These are phyloP conservation scores for Lindgomyces ingoldianus DNA, from an alignment of 495 filamentous ascomycete genomes.

Conservation along the genomic window DNA sequence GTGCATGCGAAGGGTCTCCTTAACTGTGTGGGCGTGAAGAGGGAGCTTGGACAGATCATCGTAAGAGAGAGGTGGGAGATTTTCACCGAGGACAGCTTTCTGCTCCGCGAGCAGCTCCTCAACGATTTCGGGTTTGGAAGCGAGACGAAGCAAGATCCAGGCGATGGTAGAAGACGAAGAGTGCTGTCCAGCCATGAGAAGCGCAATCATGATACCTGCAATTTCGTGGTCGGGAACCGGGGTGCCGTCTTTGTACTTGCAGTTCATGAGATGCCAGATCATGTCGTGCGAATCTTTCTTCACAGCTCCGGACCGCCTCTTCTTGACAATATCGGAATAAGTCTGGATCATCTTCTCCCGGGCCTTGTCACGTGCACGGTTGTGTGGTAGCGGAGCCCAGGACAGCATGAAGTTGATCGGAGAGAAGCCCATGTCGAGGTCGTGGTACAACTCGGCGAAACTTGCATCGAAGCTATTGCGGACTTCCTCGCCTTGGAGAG, in stretches of 20 bases:
- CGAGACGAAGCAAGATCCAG: slow-evolving; percentile 63
- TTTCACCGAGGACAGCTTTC: slow-evolving; percentile 51
- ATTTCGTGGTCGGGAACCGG: slow-evolving; percentile 62
- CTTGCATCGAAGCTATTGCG: slow-evolving; percentile 61
- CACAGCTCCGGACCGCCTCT: slow-evolving; percentile 52
- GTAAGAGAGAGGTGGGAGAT: slow-evolving; percentile 56
- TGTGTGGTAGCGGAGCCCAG: slow-evolving; percentile 63
- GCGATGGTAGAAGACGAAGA: slow-evolving; percentile 60
- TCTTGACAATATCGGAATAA: slow-evolving; percentile 62
- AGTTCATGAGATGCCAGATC: slow-evolving; percentile 69
- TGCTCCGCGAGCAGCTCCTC: slow-evolving; percentile 64
- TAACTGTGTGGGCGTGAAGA: slow-evolving; percentile 60
- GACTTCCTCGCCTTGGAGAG: slow-evolving; percentile 66
- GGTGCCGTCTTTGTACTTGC: slow-evolving; percentile 63
- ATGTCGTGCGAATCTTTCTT: slow-evolving; percentile 62
- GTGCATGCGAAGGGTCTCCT: slow-evolving; percentile 64
- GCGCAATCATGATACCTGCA: slow-evolving; percentile 69
- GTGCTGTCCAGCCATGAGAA: slow-evolving; percentile 68
- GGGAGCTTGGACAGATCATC: slow-evolving; percentile 57
- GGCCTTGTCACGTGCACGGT: slow-evolving; percentile 60
- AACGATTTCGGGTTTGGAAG: slow-evolving; percentile 56
- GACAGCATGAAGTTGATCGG: slow-evolving; percentile 69
- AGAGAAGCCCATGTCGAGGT: slow-evolving; percentile 65
- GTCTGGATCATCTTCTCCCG: slow-evolving; percentile 59
- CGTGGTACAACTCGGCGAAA: slow-evolving; percentile 65